Evolutionary conservation across 2,329 filamentous ascomycete genomes (phyloP).

Genomic region (Claviceps paspali): DNA sequence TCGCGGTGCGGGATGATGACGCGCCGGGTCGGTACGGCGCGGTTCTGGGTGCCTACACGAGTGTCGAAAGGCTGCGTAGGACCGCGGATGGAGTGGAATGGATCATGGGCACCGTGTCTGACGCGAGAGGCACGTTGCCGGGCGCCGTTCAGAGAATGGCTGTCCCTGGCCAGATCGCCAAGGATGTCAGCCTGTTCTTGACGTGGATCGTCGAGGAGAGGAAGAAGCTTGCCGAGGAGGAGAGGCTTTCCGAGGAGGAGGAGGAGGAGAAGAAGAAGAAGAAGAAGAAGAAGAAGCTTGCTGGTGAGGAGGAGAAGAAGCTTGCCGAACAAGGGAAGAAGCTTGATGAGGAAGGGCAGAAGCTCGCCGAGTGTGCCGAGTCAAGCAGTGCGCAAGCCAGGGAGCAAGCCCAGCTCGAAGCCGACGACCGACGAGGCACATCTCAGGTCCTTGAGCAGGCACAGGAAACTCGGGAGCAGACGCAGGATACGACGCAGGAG

Average conservation of each 20-base stretch:
- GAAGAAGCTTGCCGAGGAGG: conserved; percentile 7
- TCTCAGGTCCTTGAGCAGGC: not conserved
- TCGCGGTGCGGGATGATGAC: conserved; percentile 25
- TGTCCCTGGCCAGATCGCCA: conserved; percentile 46
- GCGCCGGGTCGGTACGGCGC: conserved; percentile 27
- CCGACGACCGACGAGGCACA: not conserved
- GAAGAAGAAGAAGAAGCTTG: too few relatives aligned
- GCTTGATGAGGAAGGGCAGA: too few relatives aligned
- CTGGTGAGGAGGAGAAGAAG: too few relatives aligned
- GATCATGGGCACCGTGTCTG: conserved; percentile 63
- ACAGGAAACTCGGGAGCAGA: not conserved
- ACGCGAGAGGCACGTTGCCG: conserved; percentile 53
- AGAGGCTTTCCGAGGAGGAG: too few relatives aligned
- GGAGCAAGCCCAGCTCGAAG: not conserved
- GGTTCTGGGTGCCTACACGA: conserved; percentile 46
- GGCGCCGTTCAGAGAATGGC: conserved; percentile 49
- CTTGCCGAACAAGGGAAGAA: too few relatives aligned
- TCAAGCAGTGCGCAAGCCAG: too few relatives aligned
- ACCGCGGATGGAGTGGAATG: conserved; percentile 42
- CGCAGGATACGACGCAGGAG: not conserved
- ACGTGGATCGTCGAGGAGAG: conserved; percentile 40
- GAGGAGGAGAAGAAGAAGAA: too few relatives aligned
- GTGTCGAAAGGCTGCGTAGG: conserved; percentile 45
- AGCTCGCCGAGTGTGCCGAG: too few relatives aligned
- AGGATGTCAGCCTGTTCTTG: conserved; percentile 57